Evolutionary conservation across 805 yeast genomes (phyloP), one percentile per base, ranked within the genome.

Genomic region (Wickerhamomyces xylosicus): DNA sequence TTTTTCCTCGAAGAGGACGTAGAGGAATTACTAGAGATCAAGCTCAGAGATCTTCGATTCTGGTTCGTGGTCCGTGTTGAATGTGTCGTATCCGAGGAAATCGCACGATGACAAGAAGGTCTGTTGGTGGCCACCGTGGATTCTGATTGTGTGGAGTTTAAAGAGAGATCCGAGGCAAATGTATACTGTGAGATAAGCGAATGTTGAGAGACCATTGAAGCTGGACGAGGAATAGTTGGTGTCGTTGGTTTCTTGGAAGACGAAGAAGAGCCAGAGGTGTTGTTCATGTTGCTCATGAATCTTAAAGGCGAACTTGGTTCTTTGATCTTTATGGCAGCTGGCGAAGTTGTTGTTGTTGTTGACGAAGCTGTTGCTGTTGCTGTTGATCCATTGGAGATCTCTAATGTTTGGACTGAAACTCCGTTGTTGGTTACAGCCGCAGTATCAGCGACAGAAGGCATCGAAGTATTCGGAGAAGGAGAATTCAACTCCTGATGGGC

Each of bases 201-300:
- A 39, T 66, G 66, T 18, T 72, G 69, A 0, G 81, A 75, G 1
- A 74, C 52, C 31, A 67, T 63, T 1, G 82, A 75, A 0, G 64
- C 62, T 4, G 79, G 79, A 37, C 80, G 57, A 21, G 51, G 42
- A 28, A 44, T 46, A 37, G 37, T 7, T 31, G 33, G 14, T 19
- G 33, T 11, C 8, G 37, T 14, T 27, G 19, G 16, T 34, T 13
- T 19, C 15, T 15, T 29, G 31, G 28, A 20, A 32, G 34, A 31
- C 17, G 17, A 14, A 21, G 29, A 8, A 11, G 35, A 19, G 38
- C 18, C 19, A 38, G 16, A 18, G 15, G 7, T 3, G n/a, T n/a
- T n/a, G n/a, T n/a, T n/a, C n/a, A n/a, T n/a, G n/a, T 42, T 39
- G 34, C 31, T 37, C 1, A 33, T 35, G 11, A 45, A 36, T 13